These are phyloP conservation scores for Cystobasidiaceae sp. DNA, from an alignment of 1,284 basidiomycete genomes.

Conservation along the genomic window DNA sequence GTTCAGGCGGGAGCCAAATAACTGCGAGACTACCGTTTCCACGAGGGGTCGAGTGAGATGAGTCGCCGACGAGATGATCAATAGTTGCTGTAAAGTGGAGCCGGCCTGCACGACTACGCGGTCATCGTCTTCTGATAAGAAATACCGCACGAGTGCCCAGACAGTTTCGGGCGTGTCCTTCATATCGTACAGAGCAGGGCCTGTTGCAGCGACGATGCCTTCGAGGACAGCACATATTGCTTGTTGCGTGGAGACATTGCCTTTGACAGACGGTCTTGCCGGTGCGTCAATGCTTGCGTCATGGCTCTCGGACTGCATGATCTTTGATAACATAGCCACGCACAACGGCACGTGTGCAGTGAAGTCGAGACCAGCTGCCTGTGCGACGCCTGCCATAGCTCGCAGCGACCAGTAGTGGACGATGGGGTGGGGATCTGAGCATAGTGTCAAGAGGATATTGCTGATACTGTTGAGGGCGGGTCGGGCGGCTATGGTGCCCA, in stretches of 20 bases:
- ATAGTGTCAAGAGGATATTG: slow-evolving; percentile 90
- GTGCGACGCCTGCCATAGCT: slow-evolving; percentile 79
- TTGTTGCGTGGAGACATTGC: slow-evolving; percentile 85
- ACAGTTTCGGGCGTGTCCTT: slow-evolving; percentile 72
- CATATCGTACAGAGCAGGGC: slow-evolving; percentile 90
- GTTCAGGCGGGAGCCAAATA: slow-evolving; percentile 70
- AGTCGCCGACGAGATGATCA: slow-evolving; percentile 86
- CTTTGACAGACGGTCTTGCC: slow-evolving; percentile 70
- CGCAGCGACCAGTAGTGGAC: slow-evolving; percentile 91
- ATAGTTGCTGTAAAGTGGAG: slow-evolving; percentile 90
- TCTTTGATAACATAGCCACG: slow-evolving; percentile 81
- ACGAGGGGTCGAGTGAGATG: slow-evolving; percentile 74
- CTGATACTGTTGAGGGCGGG: slow-evolving; percentile 93
- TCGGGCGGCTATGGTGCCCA: slow-evolving; percentile 87
- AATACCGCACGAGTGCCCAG: slow-evolving; percentile 77
- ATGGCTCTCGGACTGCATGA: slow-evolving; percentile 86
- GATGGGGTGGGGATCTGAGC: slow-evolving; percentile 91
- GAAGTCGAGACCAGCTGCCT: slow-evolving; percentile 87
- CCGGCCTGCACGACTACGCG: slow-evolving; percentile 84
- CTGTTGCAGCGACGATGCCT: slow-evolving; percentile 86
- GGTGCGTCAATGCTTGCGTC: slow-evolving; percentile 84
- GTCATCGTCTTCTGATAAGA: slow-evolving; percentile 79
- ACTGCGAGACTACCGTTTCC: slow-evolving; percentile 64
- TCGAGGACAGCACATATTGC: slow-evolving; percentile 87
- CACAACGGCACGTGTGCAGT: slow-evolving; percentile 82